Conservation (phyloP, 2,329 filamentous ascomycete genomes). For the Aspergillus sp. region DNA sequence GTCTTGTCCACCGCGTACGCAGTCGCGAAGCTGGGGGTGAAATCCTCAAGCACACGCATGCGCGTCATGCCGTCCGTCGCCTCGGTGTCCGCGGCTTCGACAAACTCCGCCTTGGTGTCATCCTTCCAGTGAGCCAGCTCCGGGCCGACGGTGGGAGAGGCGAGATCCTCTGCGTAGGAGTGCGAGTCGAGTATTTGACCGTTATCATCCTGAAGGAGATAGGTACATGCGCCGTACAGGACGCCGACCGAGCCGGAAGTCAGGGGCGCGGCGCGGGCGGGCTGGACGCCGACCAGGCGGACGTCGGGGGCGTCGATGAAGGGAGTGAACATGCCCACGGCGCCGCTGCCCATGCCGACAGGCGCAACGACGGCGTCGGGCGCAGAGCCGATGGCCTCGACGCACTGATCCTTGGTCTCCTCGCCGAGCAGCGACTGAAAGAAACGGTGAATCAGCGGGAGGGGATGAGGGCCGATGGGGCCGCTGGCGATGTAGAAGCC, state of each 20-base stretch:
- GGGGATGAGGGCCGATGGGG: conserved; percentile 76
- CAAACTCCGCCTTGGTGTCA: conserved; percentile 67
- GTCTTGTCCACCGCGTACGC: not conserved
- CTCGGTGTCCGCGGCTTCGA: conserved; percentile 78
- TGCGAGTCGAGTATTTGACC: conserved; percentile 89
- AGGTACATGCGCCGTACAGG: conserved; percentile 88
- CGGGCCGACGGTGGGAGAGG: conserved; percentile 91
- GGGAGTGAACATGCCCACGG: conserved; percentile 93
- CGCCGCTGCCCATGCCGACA: conserved; percentile 87
- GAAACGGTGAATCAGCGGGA: conserved; percentile 76
- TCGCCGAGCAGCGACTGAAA: conserved; percentile 75
- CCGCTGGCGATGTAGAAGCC: conserved; percentile 95
- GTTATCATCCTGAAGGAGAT: conserved; percentile 79
- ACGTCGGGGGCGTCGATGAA: conserved; percentile 74
- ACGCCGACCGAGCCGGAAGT: conserved; percentile 77
- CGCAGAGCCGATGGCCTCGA: conserved; percentile 64
- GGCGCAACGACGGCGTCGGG: conserved; percentile 95
- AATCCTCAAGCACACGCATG: not conserved
- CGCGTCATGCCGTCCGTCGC: conserved; percentile 57
- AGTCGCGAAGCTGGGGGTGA: not conserved
- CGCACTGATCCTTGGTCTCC: conserved; percentile 82
- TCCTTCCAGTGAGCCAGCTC: conserved; percentile 90
- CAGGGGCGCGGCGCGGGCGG: conserved; percentile 82
- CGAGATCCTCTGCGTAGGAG: conserved; percentile 84
- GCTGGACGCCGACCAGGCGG: conserved; percentile 83